These are phyloP conservation scores for Isatis lusitanica DNA, from an alignment of 441 rosid genomes.

Conservation along the genomic window DNA sequence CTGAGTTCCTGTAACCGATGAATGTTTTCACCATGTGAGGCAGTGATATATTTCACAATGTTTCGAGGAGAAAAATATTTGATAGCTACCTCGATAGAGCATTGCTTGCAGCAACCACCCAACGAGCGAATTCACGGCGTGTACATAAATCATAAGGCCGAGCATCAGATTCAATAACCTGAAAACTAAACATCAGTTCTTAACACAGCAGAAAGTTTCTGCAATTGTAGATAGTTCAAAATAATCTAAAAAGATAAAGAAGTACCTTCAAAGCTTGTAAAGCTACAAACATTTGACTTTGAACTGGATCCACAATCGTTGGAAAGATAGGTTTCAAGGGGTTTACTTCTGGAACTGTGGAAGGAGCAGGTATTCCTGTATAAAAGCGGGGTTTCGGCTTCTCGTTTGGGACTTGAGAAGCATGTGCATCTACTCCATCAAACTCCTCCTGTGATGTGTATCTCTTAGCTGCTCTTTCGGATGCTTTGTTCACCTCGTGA, in stretches of 20 bases:
- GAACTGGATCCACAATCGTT: conserved; percentile 72
- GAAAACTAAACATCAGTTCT: conserved; percentile 22
- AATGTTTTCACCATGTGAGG: conserved; percentile 3
- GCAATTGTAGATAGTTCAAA: not conserved
- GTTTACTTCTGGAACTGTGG: conserved; percentile 55
- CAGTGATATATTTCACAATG: not conserved
- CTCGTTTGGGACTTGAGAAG: conserved; percentile 38
- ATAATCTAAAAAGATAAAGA: not conserved
- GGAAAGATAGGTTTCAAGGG: conserved; percentile 76
- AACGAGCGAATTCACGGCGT: conserved; percentile 91
- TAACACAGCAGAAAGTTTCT: not conserved
- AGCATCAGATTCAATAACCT: conserved; percentile 84
- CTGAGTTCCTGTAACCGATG: conserved; percentile 56
- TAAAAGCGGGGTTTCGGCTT: conserved; percentile 38
- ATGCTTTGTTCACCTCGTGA: conserved; percentile 33
- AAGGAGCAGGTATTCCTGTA: conserved; percentile 89
- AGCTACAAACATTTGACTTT: conserved; percentile 80
- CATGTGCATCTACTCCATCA: conserved; percentile 35
- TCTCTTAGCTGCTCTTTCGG: conserved; percentile 34
- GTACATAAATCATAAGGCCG: conserved; percentile 77
- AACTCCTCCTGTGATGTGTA: conserved; percentile 39
- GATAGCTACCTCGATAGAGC: conserved; percentile 61
- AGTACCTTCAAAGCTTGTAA: conserved; percentile 72
- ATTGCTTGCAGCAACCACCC: conserved; percentile 86
- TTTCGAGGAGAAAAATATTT: not conserved